Conservation (phyloP, 176 grass and related monocot species). For the Saccharum spontaneum region DNA sequence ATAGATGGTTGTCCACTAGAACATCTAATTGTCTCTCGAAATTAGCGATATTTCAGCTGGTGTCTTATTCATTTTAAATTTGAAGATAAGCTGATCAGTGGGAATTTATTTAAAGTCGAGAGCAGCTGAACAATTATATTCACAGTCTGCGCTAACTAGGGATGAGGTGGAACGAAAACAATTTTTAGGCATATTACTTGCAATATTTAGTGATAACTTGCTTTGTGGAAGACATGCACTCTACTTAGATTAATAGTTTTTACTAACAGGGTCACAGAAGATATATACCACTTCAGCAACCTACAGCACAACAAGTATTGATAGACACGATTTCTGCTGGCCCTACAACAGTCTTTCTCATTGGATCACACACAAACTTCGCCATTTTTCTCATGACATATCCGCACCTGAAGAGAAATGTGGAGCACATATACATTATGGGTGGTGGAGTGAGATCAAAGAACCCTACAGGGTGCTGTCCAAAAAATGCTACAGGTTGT, state of each 20-base stretch:
- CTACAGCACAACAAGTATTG: constrained; percentile 69
- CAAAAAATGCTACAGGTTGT: constrained; percentile 48
- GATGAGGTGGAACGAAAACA: neutral
- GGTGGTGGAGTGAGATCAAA: constrained; percentile 75
- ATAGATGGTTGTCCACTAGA: neutral
- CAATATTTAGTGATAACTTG: neutral
- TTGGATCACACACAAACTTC: constrained; percentile 73
- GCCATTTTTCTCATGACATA: constrained; percentile 78
- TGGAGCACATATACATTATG: constrained; percentile 95
- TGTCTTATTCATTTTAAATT: neutral
- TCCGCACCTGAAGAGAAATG: constrained; percentile 65
- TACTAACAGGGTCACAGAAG: constrained; percentile 64
- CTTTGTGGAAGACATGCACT: neutral
- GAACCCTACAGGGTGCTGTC: constrained; percentile 84
- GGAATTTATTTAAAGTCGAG: neutral
- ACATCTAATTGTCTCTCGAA: neutral
- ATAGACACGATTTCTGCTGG: constrained; percentile 66
- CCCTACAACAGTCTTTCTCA: constrained; percentile 68
- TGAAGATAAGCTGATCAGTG: neutral
- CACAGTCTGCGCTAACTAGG: constrained; percentile 1
- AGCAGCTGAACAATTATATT: neutral
- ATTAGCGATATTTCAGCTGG: neutral
- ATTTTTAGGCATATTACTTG: constrained; percentile 6
- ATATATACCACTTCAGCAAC: constrained; percentile 63
- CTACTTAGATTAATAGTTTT: neutral